Evolutionary conservation across 1,284 basidiomycete genomes (phyloP).

Genomic region (Cystobasidiaceae sp.): DNA sequence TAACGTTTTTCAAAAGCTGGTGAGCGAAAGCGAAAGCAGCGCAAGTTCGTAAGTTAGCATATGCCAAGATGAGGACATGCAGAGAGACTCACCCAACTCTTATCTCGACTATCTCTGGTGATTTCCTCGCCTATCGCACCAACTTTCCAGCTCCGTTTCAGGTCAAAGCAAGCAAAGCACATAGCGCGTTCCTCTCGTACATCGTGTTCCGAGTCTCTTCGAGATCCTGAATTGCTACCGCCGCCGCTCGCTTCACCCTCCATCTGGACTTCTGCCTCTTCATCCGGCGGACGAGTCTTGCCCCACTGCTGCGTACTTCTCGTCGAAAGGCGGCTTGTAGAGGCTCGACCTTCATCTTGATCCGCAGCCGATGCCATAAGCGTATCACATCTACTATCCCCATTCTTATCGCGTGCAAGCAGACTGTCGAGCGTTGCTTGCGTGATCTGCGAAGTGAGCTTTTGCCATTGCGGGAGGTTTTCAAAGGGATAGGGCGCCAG

Average conservation of each 20-base stretch:
- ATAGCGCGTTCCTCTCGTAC: too few species aligned
- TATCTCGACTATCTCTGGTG: constrained; percentile 48
- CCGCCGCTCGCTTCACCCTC: too few species aligned
- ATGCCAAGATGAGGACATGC: not conserved
- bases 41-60: not conserved
- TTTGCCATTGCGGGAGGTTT: constrained; percentile 45
- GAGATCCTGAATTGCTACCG: too few species aligned
- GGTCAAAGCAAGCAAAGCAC: constrained; percentile 46
- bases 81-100: constrained; percentile 44
- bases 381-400: constrained; percentile 45
- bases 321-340: constrained; percentile 9
- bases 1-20: constrained; percentile 41
- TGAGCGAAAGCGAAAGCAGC: not conserved
- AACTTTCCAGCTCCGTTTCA: constrained; percentile 48
- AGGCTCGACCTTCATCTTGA: constrained; percentile 23
- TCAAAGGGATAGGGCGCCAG: constrained; percentile 49
- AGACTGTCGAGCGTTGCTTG: constrained; percentile 42
- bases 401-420: constrained; percentile 39
- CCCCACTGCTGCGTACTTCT: too few species aligned
- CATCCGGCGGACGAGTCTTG: too few species aligned
- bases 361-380: constrained; percentile 32
- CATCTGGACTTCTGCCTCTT: too few species aligned
- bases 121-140: constrained; percentile 49
- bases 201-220: too few species aligned
- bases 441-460: constrained; percentile 41